Evolutionary conservation across 2,329 filamentous ascomycete species (phyloP), one percentile per base, ranked within the genome.

Genomic region (Sphaceloma murrayae): DNA sequence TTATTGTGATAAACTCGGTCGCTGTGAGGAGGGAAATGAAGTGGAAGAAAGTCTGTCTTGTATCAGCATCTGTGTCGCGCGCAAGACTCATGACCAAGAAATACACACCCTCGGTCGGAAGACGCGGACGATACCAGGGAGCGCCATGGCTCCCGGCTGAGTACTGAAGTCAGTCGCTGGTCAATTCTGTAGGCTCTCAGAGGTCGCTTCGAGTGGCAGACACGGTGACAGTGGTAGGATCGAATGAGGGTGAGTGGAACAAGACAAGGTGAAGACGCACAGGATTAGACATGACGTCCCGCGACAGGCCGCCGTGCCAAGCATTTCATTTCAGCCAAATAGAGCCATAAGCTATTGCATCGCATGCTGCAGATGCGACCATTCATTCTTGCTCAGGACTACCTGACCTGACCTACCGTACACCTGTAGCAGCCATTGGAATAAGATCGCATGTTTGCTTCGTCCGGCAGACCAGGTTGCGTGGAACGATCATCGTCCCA

Each of bases 11-110:
- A 56, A 95, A 74, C 54, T 91, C 85, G 34, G 85, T 81, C 53
- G 85, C 88, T 24, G 85, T 89, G 56, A 85, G 83, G 45, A 95
- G 78, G 58, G 83, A 85, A 69, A 94, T 82, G 57, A 87, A 70
- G 60, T 85, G 85, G 52, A 94, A 75, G 62, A 94, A 89, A 34
- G 78, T 81, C 87, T 94, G 60, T 7, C 9, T 5, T 16, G 13
- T 13, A 16, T 40, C 24, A 40, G 36, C 26, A 40, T 17, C 10
- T 38, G 34, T 11, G 11, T 13, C 21, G 34, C 34, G 34, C 19
- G 14, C 16, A 10, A 24, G 7, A 31, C 5, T 11, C 18, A 11
- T 24, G 34, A 11, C 27, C 36, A 30, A 16, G 24, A 30, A 16
- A 18, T 16, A 40, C 36, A 19, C 26, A 40, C 36, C 30, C 36